Evolutionary conservation across 2,329 filamentous ascomycete species (phyloP).

Genomic region (Dactylella cylindrospora): DNA sequence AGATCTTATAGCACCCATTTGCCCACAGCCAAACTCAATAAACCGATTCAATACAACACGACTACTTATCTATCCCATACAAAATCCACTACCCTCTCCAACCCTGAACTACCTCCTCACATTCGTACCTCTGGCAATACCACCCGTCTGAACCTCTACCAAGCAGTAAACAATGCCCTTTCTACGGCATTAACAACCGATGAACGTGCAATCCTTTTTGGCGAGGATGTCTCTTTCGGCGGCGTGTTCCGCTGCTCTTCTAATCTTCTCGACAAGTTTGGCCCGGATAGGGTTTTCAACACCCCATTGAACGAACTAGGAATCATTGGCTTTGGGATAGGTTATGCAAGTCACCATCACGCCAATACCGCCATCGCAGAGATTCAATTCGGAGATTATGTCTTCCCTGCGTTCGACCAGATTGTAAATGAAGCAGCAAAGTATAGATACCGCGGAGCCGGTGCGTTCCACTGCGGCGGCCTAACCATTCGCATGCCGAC

Average conservation of each 20-base stretch:
- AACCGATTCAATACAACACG: slow-evolving; percentile 81
- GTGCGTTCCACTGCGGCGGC: slow-evolving; percentile 64
- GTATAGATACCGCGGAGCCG: slow-evolving; percentile 69
- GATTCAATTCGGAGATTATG: slow-evolving; percentile 93
- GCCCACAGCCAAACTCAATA: slow-evolving; percentile 62
- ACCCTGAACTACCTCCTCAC: slow-evolving; percentile 69
- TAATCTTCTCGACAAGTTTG: slow-evolving; percentile 84
- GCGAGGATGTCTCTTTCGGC: slow-evolving; percentile 95
- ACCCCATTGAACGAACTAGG: slow-evolving; percentile 93
- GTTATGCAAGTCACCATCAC: slow-evolving; percentile 63
- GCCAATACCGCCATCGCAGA: slow-evolving; percentile 92
- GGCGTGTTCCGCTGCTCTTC: slow-evolving; percentile 95
- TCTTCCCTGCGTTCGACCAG: slow-evolving; percentile 90
- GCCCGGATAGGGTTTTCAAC: slow-evolving; percentile 88
- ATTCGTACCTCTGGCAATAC: slow-evolving; percentile 68
- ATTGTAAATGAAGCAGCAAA: slow-evolving; percentile 92
- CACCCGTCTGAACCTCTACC: slow-evolving; percentile 88
- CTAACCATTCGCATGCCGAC: slow-evolving; percentile 88
- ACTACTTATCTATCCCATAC: slow-evolving; percentile 70
- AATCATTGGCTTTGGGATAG: slow-evolving; percentile 90
- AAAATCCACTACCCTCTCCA: slow-evolving; percentile 65
- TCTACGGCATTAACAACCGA: slow-evolving; percentile 78
- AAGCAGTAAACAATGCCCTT: slow-evolving; percentile 88
- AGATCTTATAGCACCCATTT: slow-evolving; percentile 26
- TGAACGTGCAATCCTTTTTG: slow-evolving; percentile 85